Conservation (phyloP, 1,284 basidiomycete genomes). For the Puccinia coronata region DNA sequence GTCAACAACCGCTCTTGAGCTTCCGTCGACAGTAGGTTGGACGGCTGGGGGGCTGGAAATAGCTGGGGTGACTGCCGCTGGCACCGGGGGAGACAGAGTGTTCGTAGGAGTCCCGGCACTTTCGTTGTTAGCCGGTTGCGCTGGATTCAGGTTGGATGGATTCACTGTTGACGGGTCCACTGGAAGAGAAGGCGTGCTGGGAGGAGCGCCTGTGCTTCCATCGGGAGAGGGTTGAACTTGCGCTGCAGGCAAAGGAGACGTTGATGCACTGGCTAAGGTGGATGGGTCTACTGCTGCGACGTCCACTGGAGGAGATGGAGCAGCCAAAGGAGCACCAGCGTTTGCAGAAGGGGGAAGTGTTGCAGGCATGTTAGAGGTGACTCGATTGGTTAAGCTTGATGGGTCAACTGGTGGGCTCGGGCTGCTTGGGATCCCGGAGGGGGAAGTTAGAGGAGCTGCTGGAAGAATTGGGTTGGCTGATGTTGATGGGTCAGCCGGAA, state of each 20-base stretch:
- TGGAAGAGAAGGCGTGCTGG: background rate
- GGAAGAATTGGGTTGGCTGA: background rate
- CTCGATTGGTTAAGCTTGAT: background rate
- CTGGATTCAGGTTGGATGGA: background rate
- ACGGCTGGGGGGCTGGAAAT: no score
- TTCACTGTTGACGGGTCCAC: background rate
- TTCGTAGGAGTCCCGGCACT: background rate
- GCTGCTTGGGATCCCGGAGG: background rate
- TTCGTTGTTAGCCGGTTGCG: background rate
- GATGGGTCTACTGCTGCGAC: conserved; percentile 16
- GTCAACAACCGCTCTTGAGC: no score
- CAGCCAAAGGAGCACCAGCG: background rate
- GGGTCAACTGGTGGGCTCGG: background rate
- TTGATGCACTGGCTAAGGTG: background rate
- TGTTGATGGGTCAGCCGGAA: no score
- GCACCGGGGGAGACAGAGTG: background rate
- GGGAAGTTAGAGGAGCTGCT: background rate
- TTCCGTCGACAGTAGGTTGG: no score
- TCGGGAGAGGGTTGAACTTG: no score
- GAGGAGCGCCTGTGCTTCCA: background rate
- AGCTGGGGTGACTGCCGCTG: no score
- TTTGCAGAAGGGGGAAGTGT: background rate
- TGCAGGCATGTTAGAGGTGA: background rate
- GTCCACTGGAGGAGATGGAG: background rate
- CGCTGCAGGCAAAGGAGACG: no score